phyloP scores from a whole-genome alignment of 371 early-diverging fungal genomes.

The Actinomortierella ambigua region DNA sequence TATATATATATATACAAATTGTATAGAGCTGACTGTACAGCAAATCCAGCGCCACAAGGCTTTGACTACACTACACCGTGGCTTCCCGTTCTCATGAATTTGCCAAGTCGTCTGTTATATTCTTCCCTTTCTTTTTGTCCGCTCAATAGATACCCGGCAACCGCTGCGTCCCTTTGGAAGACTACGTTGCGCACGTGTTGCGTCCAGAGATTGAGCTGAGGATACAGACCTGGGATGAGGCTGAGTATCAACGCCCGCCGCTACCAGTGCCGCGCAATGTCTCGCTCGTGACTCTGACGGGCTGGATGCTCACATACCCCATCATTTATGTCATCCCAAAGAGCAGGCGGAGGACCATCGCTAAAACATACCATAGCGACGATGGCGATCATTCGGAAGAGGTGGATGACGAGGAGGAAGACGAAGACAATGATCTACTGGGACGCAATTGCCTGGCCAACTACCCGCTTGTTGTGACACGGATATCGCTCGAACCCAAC shows the following conservation, averaged over 20 bases:
- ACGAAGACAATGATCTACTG: slow-evolving; percentile 17
- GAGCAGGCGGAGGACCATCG: background rate
- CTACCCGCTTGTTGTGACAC: slow-evolving; percentile 15
- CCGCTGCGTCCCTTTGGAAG: slow-evolving; percentile 12
- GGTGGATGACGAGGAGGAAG: background rate
- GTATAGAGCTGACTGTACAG: no score
- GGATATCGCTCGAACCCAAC: slow-evolving; percentile 17
- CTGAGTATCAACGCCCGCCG: slow-evolving; percentile 2
- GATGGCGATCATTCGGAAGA: background rate
- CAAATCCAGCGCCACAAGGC: background rate
- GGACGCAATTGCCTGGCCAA: slow-evolving; percentile 27
- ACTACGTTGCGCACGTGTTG: slow-evolving; percentile 10
- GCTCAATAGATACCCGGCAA: slow-evolving; percentile 27
- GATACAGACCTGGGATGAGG: slow-evolving; percentile 21
- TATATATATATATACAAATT: no score
- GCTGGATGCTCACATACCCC: slow-evolving; percentile 35
- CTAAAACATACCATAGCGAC: background rate
- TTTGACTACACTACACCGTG: background rate
- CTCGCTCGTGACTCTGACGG: slow-evolving; percentile 20
- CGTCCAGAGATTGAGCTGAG: slow-evolving; percentile 13
- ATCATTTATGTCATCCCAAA: slow-evolving; percentile 21
- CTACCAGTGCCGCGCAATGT: slow-evolving; percentile 6
- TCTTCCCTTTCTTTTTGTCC: background rate
- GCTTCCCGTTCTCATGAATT: background rate
- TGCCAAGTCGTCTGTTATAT: slow-evolving; percentile 1